Evolutionary conservation across 108 stramenopile genomes (phyloP).

Genomic region (Fragilaria radians): DNA sequence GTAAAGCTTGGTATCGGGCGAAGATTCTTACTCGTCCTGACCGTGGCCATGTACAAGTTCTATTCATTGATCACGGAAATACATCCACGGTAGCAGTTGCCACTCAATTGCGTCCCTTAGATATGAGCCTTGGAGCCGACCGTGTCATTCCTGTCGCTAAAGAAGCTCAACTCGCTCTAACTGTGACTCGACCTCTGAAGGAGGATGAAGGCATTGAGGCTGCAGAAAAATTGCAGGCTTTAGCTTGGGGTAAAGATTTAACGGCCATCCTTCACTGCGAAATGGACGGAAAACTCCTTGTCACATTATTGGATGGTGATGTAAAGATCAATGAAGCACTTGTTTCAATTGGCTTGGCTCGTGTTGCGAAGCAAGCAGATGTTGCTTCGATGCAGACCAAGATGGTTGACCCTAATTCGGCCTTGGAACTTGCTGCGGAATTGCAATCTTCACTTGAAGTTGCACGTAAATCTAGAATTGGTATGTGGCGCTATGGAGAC

Average conservation of each 20-base stretch:
- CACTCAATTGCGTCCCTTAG: slow-evolving; percentile 81
- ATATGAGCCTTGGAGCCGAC: slow-evolving; percentile 61
- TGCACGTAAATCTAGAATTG: slow-evolving; percentile 64
- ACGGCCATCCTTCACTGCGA: slow-evolving; percentile 55
- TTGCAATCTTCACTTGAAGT: slow-evolving; percentile 60
- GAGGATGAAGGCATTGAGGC: slow-evolving; percentile 84
- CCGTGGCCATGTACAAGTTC: slow-evolving; percentile 59
- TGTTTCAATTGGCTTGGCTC: slow-evolving; percentile 63
- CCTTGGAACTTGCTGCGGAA: slow-evolving; percentile 50
- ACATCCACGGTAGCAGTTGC: slow-evolving; percentile 65
- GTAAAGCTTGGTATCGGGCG: slow-evolving; percentile 95
- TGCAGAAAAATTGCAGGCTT: slow-evolving; percentile 63
- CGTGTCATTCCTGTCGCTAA: slow-evolving; percentile 78
- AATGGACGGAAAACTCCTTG: slow-evolving; percentile 52
- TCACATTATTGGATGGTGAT: slow-evolving; percentile 44
- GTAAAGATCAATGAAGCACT: slow-evolving; percentile 73
- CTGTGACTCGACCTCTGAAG: slow-evolving; percentile 54
- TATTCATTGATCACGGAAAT: slow-evolving; percentile 97
- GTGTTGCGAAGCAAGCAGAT: slow-evolving; percentile 48
- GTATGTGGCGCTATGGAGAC: slow-evolving; percentile 91
- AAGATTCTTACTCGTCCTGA: slow-evolving; percentile 63
- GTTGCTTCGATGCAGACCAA: slow-evolving; percentile 37
- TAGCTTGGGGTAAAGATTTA: slow-evolving; percentile 82
- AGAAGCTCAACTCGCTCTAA: slow-evolving; percentile 73
- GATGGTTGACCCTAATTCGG: slow-evolving; percentile 45